Percentiles rank a stretch among this genome's conserved stretches.
These are phyloP conservation scores for Potentilla sterilis DNA, from an alignment of 306 rosid species.

Conservation along the genomic window DNA sequence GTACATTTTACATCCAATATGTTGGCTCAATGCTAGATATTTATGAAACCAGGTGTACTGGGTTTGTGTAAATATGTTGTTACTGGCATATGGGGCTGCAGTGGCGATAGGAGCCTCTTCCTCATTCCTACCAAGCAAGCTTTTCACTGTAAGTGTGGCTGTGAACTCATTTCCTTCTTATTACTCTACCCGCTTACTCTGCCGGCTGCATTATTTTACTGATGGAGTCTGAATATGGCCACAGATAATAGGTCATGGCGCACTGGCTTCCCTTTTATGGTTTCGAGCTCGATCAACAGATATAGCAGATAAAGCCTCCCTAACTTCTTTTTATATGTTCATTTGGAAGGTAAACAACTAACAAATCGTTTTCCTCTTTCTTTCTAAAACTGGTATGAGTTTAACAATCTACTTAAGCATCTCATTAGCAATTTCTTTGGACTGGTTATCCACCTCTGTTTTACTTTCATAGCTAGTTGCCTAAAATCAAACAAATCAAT, in stretches of 20 bases:
- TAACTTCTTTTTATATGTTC: conserved; percentile 28
- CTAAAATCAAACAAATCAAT: background rate
- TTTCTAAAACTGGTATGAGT: background rate
- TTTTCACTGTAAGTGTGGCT: conserved; percentile 13
- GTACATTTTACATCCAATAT: background rate
- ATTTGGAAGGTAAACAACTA: conserved; percentile 21
- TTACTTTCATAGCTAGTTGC: background rate
- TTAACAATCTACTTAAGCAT: background rate
- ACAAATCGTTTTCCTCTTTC: background rate
- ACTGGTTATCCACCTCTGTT: background rate
- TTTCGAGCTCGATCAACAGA: conserved; percentile 24
- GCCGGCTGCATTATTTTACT: background rate
- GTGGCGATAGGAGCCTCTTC: conserved; percentile 25
- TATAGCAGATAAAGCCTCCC: conserved; percentile 17
- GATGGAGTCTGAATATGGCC: background rate
- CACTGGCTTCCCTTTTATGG: conserved; percentile 19
- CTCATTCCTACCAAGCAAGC: conserved; percentile 13
- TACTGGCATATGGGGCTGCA: conserved; percentile 23
- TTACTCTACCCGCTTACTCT: too few relatives aligned
- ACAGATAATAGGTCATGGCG: conserved; percentile 22
- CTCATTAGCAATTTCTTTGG: background rate
- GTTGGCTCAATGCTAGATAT: background rate
- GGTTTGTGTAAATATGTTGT: conserved; percentile 26
- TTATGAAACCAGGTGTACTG: conserved; percentile 15
- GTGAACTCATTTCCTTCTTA: background rate